Percentiles rank a stretch among this genome's conserved stretches.
These are phyloP conservation scores for Pichia gijzeniarum DNA, from an alignment of 805 yeast species.

Conservation along the genomic window DNA sequence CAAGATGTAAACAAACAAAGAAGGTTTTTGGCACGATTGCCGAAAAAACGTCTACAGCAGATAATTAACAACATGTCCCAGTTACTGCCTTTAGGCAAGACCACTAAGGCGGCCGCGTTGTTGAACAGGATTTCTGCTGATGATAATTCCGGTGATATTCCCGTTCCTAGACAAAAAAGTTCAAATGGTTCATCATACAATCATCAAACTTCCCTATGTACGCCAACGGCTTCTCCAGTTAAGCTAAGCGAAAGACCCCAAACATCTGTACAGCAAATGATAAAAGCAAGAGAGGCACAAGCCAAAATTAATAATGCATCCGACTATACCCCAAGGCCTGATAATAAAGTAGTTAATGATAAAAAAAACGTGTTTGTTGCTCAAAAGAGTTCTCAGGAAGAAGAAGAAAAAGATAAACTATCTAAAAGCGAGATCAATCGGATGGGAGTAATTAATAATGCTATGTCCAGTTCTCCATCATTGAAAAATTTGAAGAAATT, in stretches of 20 bases:
- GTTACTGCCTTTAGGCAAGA: background rate
- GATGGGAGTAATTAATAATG: constrained; percentile 30
- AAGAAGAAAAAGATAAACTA: constrained; percentile 12
- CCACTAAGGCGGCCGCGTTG: constrained; percentile 7
- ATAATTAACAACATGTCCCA: background rate
- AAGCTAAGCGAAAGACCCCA: constrained; percentile 9
- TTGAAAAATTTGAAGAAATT: constrained; percentile 30
- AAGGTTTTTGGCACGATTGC: background rate
- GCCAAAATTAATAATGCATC: constrained; percentile 23
- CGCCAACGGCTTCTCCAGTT: constrained; percentile 7
- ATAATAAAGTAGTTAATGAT: constrained; percentile 4
- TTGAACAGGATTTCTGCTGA: constrained; percentile 6
- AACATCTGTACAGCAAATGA: constrained; percentile 30
- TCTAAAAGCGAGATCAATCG: constrained; percentile 25
- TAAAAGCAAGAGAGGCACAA: constrained; percentile 29
- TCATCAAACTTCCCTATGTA: background rate
- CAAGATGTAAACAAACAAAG: background rate
- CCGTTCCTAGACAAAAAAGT: background rate
- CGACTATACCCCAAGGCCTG: constrained; percentile 23
- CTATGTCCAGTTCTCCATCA: constrained; percentile 33
- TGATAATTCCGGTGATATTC: background rate
- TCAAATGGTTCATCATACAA: background rate
- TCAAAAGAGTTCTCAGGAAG: background rate
- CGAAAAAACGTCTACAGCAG: too few species aligned
- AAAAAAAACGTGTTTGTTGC: constrained; percentile 8